Percentiles rank a stretch among this genome's conserved stretches.
Evolutionary conservation across 2,329 filamentous ascomycete species (phyloP).

Genomic region (Xylariaceae sp.): DNA sequence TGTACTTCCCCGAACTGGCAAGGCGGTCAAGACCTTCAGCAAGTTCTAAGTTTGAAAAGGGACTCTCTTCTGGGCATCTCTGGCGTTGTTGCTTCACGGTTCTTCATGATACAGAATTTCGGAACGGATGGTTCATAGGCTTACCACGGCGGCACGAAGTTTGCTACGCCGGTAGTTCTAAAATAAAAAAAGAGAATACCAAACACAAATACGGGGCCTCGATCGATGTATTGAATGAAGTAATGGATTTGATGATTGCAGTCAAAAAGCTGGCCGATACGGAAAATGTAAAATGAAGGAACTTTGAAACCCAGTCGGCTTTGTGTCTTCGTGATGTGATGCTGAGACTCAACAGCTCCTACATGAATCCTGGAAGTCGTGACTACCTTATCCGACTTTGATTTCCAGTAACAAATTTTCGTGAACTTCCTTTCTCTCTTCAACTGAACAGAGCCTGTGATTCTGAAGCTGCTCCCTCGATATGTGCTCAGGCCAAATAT

Average conservation of each 20-base stretch:
- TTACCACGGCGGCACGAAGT: constrained; percentile 31
- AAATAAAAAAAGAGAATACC: constrained; percentile 32
- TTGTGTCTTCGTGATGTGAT: too few relatives aligned
- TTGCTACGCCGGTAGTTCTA: constrained; percentile 32
- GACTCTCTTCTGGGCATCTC: constrained; percentile 45
- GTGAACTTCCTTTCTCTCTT: too few relatives aligned
- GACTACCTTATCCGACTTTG: too few relatives aligned
- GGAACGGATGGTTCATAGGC: constrained; percentile 35
- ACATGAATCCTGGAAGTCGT: too few relatives aligned
- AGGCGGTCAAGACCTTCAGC: constrained; percentile 94
- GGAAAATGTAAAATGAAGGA: too few relatives aligned
- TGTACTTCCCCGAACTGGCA: constrained; percentile 94
- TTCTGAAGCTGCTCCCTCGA: too few relatives aligned
- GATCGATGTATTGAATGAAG: constrained; percentile 13
- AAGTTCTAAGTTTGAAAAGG: constrained; percentile 79
- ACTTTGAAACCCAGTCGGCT: too few relatives aligned
- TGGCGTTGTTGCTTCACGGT: constrained; percentile 49
- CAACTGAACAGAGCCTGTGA: too few relatives aligned
- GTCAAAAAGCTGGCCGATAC: too few relatives aligned
- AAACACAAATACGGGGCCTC: constrained; percentile 12
- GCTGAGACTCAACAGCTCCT: too few relatives aligned
- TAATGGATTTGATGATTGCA: constrained; percentile 11
- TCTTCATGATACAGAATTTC: constrained; percentile 36
- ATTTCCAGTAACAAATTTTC: too few relatives aligned
- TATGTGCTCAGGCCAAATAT: too few relatives aligned